Conservation (phyloP, 805 yeast genomes). For the Candida berthetii region DNA sequence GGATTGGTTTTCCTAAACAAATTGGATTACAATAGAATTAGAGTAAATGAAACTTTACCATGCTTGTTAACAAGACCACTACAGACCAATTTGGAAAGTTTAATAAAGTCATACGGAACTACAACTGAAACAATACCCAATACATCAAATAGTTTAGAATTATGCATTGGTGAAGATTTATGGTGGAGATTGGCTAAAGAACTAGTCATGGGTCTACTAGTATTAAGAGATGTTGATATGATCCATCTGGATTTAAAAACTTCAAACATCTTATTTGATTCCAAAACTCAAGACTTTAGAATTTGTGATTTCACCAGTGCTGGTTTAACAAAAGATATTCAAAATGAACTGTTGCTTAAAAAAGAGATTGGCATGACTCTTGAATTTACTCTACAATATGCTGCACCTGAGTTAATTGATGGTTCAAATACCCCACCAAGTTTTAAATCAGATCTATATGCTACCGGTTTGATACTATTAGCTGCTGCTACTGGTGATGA, state of each 20-base stretch:
- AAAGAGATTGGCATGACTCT: constrained; percentile 20
- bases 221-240: constrained; percentile 20
- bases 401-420: constrained; percentile 39
- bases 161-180: constrained; percentile 15
- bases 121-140: not conserved
- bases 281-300: constrained; percentile 21
- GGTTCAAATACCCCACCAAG: constrained; percentile 20
- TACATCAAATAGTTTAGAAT: not conserved
- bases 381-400: constrained; percentile 31
- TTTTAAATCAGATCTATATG: constrained; percentile 36
- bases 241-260: constrained; percentile 46
- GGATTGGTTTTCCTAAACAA: constrained; percentile 14
- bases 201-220: constrained; percentile 19
- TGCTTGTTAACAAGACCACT: constrained; percentile 10
- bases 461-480: constrained; percentile 39
- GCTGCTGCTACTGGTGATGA: constrained; percentile 38
- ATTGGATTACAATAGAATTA: constrained; percentile 5
- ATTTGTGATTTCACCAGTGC: constrained; percentile 45
- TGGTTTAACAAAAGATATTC: constrained; percentile 12
- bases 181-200: constrained; percentile 28
- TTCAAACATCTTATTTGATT: constrained; percentile 32
- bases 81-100: constrained; percentile 16
- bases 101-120: constrained; percentile 6
- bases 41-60: constrained; percentile 11
- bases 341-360: constrained; percentile 7